A percentile compares a stretch with the other conserved stretches of the same genome.
phyloP scores from a whole-genome alignment of 1,284 basidiomycete species.

The Austroboletus niveus region DNA sequence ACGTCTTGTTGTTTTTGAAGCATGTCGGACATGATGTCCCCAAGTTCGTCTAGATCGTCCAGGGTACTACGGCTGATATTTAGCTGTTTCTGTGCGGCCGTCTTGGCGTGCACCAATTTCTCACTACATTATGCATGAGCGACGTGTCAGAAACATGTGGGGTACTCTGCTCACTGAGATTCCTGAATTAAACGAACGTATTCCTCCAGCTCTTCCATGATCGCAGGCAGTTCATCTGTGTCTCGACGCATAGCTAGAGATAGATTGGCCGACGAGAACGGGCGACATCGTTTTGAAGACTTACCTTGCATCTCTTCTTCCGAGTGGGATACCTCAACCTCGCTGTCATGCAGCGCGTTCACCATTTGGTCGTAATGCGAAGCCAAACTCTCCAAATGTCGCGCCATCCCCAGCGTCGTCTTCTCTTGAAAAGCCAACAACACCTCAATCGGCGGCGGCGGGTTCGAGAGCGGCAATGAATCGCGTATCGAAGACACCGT shows the following conservation, averaged over 20 bases:
- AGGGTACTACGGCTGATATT: slow-evolving; percentile 48
- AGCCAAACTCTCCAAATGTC: slow-evolving; percentile 65
- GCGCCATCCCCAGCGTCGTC: slow-evolving; percentile 63
- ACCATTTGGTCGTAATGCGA: slow-evolving; percentile 76
- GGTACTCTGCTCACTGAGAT: slow-evolving; percentile 48
- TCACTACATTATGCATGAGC: slow-evolving; percentile 34
- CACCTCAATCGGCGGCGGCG: slow-evolving; percentile 43
- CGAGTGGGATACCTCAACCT: slow-evolving; percentile 59
- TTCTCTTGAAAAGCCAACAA: slow-evolving; percentile 56
- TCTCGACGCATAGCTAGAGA: slow-evolving; percentile 70
- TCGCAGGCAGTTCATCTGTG: slow-evolving; percentile 68
- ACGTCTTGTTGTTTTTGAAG: slow-evolving; percentile 61
- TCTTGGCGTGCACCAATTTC: slow-evolving; percentile 46
- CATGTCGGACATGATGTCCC: slow-evolving; percentile 76
- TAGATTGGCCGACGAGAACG: background rate
- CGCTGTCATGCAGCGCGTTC: slow-evolving; percentile 59
- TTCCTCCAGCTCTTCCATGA: slow-evolving; percentile 69
- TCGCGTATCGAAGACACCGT: slow-evolving; percentile 54
- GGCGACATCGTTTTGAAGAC: slow-evolving; percentile 2
- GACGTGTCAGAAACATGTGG: background rate
- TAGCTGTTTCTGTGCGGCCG: slow-evolving; percentile 44
- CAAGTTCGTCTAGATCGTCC: slow-evolving; percentile 70
- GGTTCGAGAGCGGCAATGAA: slow-evolving; percentile 44
- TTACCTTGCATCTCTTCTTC: slow-evolving; percentile 70
- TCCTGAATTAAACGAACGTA: slow-evolving; percentile 48